Evolutionary conservation across 768 basidiomycete species (phyloP).

Genomic region (Stropharia rugosoannulata): DNA sequence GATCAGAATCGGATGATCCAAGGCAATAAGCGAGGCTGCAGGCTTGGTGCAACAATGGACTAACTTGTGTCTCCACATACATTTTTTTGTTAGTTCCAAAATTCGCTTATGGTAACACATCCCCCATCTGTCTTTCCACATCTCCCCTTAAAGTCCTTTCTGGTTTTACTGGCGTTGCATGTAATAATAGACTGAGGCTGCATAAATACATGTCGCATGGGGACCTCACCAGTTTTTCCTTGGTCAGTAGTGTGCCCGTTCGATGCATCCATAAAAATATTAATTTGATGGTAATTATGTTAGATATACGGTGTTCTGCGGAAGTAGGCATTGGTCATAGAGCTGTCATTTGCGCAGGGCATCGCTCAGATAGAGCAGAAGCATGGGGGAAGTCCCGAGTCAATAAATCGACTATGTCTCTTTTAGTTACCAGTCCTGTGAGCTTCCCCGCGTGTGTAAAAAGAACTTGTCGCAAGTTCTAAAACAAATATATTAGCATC

Average conservation of each 20-base stretch:
- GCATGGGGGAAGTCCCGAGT: constrained; percentile 59
- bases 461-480: constrained; percentile 70
- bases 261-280: no score
- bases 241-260: no score
- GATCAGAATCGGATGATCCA: constrained; percentile 17
- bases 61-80: neutral
- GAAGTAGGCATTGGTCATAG: constrained; percentile 5
- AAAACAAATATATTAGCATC: neutral
- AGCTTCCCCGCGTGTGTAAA: constrained; percentile 62
- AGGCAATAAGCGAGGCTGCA: neutral
- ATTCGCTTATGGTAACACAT: neutral
- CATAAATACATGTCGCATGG: neutral
- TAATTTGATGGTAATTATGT: neutral
- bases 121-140: neutral
- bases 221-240: no score
- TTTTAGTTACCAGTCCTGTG: constrained; percentile 67
- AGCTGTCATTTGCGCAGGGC: constrained; percentile 7
- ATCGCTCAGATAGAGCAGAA: constrained; percentile 31
- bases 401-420: constrained; percentile 60
- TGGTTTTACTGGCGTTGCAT: constrained; percentile 10
- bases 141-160: neutral
- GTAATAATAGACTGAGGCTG: constrained; percentile 13
- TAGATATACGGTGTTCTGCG: neutral
- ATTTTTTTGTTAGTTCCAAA: neutral
- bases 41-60: neutral